These are phyloP conservation scores for Ettlia oleoabundans DNA, from an alignment of 139 green algal species.

Conservation along the genomic window DNA sequence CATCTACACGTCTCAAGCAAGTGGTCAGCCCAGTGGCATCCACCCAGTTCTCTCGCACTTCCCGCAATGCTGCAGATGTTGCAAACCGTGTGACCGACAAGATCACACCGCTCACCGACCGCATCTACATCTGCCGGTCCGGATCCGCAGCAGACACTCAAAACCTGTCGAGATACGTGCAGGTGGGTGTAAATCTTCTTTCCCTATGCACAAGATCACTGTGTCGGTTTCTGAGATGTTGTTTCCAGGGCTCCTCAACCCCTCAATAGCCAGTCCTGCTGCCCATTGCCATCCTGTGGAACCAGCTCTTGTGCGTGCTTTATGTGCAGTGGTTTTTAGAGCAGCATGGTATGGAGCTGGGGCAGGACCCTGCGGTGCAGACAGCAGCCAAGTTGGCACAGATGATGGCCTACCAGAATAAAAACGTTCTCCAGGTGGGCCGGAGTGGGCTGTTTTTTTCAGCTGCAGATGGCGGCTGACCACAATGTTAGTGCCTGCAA, in stretches of 20 bases:
- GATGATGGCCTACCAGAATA: conserved; percentile 90
- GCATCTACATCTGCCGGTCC: conserved; percentile 68
- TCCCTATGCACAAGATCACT: too few relatives aligned
- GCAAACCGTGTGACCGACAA: conserved; percentile 96
- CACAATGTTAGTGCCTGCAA: too few relatives aligned
- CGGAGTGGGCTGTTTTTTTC: not conserved
- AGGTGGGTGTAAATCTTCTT: not conserved
- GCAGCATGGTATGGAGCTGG: conserved; percentile 81
- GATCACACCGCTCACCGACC: conserved; percentile 87
- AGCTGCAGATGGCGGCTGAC: too few relatives aligned
- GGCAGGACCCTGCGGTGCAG: conserved; percentile 66
- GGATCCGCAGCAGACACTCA: conserved; percentile 92
- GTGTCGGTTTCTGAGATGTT: too few relatives aligned
- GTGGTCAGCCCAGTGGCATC: too few relatives aligned
- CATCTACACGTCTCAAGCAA: too few relatives aligned
- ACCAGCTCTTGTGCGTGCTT: not conserved
- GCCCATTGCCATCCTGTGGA: too few relatives aligned
- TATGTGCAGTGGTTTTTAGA: conserved; percentile 57
- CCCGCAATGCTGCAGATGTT: conserved; percentile 60
- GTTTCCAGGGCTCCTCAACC: too few relatives aligned
- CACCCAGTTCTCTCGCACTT: not conserved
- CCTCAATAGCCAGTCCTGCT: not conserved
- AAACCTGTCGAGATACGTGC: conserved; percentile 82
- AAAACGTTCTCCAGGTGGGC: conserved; percentile 54
- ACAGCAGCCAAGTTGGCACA: conserved; percentile 83